phyloP scores from a whole-genome alignment of 2,329 filamentous ascomycete species.

The Cladosporium sp. region DNA sequence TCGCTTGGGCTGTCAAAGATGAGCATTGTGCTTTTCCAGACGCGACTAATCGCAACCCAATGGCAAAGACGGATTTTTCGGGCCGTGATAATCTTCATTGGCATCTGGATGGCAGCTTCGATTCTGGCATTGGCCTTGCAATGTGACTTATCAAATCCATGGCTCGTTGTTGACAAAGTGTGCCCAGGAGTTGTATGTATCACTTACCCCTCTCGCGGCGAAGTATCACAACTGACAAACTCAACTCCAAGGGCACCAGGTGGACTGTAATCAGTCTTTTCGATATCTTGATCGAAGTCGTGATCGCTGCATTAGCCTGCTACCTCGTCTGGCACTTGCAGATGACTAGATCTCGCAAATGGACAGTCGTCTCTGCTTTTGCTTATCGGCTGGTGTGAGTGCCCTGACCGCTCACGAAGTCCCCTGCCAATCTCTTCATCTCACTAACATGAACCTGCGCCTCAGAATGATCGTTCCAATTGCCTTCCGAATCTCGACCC shows the following conservation, averaged over 20 bases:
- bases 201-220: constrained; percentile 2
- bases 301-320: not conserved
- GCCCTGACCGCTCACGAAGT: not conserved
- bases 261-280: constrained; percentile 37
- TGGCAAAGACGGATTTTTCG: constrained; percentile 6
- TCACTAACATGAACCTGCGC: not conserved
- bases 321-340: constrained; percentile 15
- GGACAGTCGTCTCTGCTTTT: constrained; percentile 14
- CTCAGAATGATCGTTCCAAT: constrained; percentile 14
- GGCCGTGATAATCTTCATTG: not conserved
- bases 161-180: constrained; percentile 7
- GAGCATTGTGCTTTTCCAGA: constrained; percentile 11
- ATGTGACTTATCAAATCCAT: constrained; percentile 14
- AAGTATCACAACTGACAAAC: constrained; percentile 8
- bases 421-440: not conserved
- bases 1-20: constrained; percentile 13
- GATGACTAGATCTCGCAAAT: constrained; percentile 8
- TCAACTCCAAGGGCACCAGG: not conserved
- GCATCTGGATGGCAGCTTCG: constrained; percentile 14
- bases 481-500: constrained; percentile 12
- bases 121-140: constrained; percentile 16
- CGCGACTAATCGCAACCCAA: not conserved
- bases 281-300: constrained; percentile 38
- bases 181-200: constrained; percentile 4
- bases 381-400: constrained; percentile 14